Conservation (phyloP, 306 rosid genomes). For the Inga laurina region DNA sequence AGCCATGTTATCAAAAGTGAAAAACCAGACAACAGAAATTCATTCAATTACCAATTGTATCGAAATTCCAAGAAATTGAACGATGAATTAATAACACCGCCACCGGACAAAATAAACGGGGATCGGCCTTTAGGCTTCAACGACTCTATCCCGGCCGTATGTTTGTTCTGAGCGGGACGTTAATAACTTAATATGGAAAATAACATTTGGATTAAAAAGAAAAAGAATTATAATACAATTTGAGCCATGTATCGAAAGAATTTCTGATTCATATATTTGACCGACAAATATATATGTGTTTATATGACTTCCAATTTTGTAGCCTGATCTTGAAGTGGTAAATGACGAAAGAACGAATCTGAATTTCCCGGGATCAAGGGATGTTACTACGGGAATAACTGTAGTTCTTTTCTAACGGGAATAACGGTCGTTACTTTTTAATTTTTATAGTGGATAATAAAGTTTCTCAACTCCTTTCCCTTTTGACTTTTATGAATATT, state of each 20-base stretch:
- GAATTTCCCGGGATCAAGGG: constrained; percentile 40
- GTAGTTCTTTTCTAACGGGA: not conserved
- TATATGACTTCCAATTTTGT: not conserved
- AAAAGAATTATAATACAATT: not conserved
- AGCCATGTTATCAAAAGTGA: constrained; percentile 13
- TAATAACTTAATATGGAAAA: constrained; percentile 7
- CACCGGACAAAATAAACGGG: constrained; percentile 37
- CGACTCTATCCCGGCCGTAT: constrained; percentile 26
- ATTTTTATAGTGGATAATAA: constrained; percentile 38
- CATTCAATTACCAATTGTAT: not conserved
- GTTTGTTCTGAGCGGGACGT: constrained; percentile 10
- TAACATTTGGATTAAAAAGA: not conserved
- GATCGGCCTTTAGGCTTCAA: constrained; percentile 17
- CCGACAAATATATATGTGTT: not conserved
- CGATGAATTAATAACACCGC: not conserved
- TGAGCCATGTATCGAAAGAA: not conserved
- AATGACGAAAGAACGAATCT: constrained; percentile 22
- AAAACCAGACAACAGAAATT: not conserved
- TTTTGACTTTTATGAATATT: not conserved
- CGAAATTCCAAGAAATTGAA: constrained; percentile 22
- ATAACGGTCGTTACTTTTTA: not conserved
- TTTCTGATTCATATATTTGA: not conserved
- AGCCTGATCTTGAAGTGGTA: not conserved
- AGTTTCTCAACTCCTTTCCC: constrained; percentile 1
- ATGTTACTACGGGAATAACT: not conserved